Evolutionary conservation across 1,284 basidiomycete species (phyloP).

Genomic region (Fomitopsis betulina): DNA sequence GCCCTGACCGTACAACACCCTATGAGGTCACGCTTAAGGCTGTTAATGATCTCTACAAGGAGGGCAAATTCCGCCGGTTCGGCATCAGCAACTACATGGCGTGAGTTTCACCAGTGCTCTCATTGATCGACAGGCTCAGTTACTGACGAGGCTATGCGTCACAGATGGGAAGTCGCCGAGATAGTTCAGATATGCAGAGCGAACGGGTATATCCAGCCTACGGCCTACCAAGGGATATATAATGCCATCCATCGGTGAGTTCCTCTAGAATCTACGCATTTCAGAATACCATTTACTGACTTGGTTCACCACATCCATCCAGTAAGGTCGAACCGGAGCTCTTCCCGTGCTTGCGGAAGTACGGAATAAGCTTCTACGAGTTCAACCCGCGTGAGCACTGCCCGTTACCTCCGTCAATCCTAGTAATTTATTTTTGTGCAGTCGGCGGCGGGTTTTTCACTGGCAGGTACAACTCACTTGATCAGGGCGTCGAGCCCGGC

Average conservation of each 20-base stretch:
- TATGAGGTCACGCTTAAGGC: slow-evolving; percentile 45
- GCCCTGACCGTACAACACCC: slow-evolving; percentile 43
- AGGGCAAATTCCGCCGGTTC: slow-evolving; percentile 40
- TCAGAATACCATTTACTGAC: not conserved
- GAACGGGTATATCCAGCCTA: slow-evolving; percentile 57
- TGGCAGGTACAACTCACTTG: slow-evolving; percentile 26
- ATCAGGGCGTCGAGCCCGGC: slow-evolving; percentile 30
- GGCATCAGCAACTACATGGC: slow-evolving; percentile 50
- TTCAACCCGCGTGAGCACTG: slow-evolving; percentile 41
- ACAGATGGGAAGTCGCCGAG: slow-evolving; percentile 58
- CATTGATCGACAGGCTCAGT: not conserved
- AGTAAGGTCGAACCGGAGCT: slow-evolving; percentile 52
- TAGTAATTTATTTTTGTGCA: slow-evolving; percentile 19
- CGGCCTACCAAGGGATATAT: slow-evolving; percentile 66
- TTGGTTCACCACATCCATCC: not conserved
- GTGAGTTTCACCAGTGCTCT: slow-evolving; percentile 20
- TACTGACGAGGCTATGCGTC: too few relatives aligned
- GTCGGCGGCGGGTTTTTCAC: slow-evolving; percentile 38
- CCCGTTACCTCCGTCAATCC: not conserved
- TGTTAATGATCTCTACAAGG: slow-evolving; percentile 44
- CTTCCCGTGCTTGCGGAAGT: slow-evolving; percentile 61
- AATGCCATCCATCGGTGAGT: slow-evolving; percentile 44
- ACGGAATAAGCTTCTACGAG: slow-evolving; percentile 56
- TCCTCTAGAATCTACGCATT: not conserved
- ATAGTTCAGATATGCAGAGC: slow-evolving; percentile 52